Evolutionary conservation across 345 rosid genomes (phyloP).

Genomic region (Camelina laxa): DNA sequence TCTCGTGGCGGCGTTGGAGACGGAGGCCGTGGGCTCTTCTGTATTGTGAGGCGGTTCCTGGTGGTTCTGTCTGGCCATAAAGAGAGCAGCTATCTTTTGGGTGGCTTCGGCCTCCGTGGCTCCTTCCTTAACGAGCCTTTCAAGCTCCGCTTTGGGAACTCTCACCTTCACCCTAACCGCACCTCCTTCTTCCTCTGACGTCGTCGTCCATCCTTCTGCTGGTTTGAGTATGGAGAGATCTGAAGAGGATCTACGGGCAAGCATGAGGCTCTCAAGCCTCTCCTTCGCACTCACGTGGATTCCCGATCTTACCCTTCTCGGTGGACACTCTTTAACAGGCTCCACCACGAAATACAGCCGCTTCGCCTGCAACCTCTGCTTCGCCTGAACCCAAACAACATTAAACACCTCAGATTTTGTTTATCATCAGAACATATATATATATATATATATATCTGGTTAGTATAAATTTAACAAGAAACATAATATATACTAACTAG

Average conservation of each 20-base stretch:
- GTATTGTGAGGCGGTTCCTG: conserved; percentile 8
- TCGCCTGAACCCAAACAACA: conserved; percentile 24
- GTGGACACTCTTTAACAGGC: conserved; percentile 49
- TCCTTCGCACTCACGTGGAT: conserved; percentile 83
- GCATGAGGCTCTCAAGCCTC: conserved; percentile 83
- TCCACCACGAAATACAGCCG: conserved; percentile 87
- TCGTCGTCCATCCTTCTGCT: conserved; percentile 13
- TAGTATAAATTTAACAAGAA: background rate
- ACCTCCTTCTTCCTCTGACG: conserved; percentile 23
- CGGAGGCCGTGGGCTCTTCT: conserved; percentile 8
- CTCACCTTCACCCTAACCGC: conserved; percentile 66
- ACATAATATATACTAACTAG: too few relatives aligned
- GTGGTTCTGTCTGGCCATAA: conserved; percentile 35
- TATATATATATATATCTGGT: background rate
- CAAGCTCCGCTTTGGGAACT: conserved; percentile 69
- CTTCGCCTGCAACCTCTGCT: conserved; percentile 64
- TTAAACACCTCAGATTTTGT: background rate
- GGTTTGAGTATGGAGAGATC: conserved; percentile 72
- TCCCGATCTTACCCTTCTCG: conserved; percentile 88
- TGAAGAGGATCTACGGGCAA: conserved; percentile 78
- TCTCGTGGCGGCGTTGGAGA: conserved; percentile 13
- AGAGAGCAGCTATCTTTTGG: conserved; percentile 53
- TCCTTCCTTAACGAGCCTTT: conserved; percentile 70
- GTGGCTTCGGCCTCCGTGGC: conserved; percentile 65
- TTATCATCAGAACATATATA: background rate